Percentiles rank a stretch among this genome's conserved stretches.
These are phyloP conservation scores for Ceratobasidium sp. DNA, from an alignment of 1,284 basidiomycete species.

Conservation along the genomic window DNA sequence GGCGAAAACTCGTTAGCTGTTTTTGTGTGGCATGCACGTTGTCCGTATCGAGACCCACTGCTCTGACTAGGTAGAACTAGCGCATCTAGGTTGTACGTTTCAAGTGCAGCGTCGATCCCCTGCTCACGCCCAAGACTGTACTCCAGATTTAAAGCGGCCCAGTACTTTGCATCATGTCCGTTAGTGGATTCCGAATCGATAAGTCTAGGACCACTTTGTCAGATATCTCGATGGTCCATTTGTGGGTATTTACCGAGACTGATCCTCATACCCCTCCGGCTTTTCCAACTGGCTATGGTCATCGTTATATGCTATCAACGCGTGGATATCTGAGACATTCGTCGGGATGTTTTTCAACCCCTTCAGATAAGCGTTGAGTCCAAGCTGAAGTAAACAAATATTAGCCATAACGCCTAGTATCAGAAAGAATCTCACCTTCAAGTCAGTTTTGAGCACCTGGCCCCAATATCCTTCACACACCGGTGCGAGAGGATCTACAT, in stretches of 20 bases:
- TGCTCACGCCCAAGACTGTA: constrained; percentile 51
- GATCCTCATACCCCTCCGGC: constrained; percentile 56
- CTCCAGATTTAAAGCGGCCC: constrained; percentile 51
- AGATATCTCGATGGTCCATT: background rate
- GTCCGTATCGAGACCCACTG: too few species aligned
- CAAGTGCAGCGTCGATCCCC: constrained; percentile 65
- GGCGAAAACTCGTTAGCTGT: too few species aligned
- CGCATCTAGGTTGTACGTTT: constrained; percentile 61
- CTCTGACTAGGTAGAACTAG: constrained; percentile 63
- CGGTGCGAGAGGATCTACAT: too few species aligned
- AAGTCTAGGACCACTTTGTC: constrained; percentile 49
- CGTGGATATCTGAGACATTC: constrained; percentile 60
- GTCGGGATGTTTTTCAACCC: constrained; percentile 57
- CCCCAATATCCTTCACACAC: constrained; percentile 63
- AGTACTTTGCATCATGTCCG: constrained; percentile 50
- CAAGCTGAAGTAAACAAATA: constrained; percentile 55
- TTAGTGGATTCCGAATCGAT: constrained; percentile 52
- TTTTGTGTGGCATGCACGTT: too few species aligned
- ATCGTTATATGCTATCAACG: constrained; percentile 63
- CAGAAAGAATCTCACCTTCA: constrained; percentile 59
- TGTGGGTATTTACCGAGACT: constrained; percentile 51
- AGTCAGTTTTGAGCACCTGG: constrained; percentile 62
- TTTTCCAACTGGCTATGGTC: constrained; percentile 58
- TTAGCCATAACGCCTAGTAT: background rate
- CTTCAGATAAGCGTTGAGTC: constrained; percentile 58